Evolutionary conservation across 2,329 filamentous ascomycete genomes (phyloP), one percentile per base, ranked within the genome.

Genomic region (Neoscytalidium dimidiatum): DNA sequence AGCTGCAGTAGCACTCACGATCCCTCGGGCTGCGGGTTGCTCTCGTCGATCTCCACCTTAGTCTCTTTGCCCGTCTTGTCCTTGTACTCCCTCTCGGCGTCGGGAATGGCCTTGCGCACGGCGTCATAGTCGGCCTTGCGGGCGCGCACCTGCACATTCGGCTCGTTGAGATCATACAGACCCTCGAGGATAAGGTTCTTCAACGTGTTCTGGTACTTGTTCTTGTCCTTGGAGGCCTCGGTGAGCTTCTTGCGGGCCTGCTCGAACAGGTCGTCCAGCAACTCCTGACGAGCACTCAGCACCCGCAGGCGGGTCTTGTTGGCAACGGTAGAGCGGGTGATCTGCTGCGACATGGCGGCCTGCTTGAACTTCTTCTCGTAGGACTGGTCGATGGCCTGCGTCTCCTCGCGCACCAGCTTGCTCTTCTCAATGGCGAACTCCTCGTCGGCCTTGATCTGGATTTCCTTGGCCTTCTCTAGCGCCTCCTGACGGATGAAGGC

Each of bases 281-380:
- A 83, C 80, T 94, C 90, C 85, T 99, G 95, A 73, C 94, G 88
- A 66, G 93, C 91, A 68, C 86, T 86, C 66, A 99, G 89, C 64
- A 99, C 90, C 77, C 90, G 90, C 80, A 99, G 89, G 67, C 95
- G 89, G 66, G 92, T 95, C 86, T 97, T 96, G 86, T 99, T 99
- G 82, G 94, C 87, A 68, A 97, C 90, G 68, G 94, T 98, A 69
- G 94, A 98, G 77, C 92, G 92, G 69, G 94, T 96, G 83, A 98
- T 98, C 84, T 99, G 95, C 86, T 98, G 95, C 68, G 92, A 94
- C 92, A 98, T 96, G 84, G 91, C 88, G 74, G 95, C 94, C 82
- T 96, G 92, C 86, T 97, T 99, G 88, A 96, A 96, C 85, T 98
- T 98, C 88, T 97, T 98, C 83, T 94, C 92, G 86, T 97, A 99